These are phyloP conservation scores for Sporisorium graminicola DNA, from an alignment of 1,284 basidiomycete species.

Conservation along the genomic window DNA sequence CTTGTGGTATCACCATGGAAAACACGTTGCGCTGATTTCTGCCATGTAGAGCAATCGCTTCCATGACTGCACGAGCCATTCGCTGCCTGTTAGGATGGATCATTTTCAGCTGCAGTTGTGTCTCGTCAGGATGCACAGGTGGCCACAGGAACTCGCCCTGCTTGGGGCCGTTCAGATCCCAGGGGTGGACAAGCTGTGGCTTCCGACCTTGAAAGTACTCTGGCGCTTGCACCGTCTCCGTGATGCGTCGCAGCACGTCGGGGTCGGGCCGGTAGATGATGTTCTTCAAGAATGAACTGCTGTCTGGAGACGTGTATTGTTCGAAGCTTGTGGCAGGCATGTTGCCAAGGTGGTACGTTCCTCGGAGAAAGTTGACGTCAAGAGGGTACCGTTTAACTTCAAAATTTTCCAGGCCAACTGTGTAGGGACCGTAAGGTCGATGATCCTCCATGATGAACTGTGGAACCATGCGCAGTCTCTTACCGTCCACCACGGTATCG, in stretches of 20 bases:
- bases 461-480: no score
- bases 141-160: conserved; percentile 19
- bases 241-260: neutral
- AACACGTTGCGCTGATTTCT: neutral
- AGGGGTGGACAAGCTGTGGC: neutral
- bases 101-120: neutral
- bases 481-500: no score
- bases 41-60: neutral
- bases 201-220: neutral
- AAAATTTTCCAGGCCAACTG: neutral
- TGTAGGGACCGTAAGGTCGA: neutral
- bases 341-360: neutral
- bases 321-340: neutral
- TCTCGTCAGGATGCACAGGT: neutral
- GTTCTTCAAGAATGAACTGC: accelerated
- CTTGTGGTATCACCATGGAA: neutral
- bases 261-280: conserved; percentile 13
- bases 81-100: no score
- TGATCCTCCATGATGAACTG: neutral
- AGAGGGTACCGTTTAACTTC: conserved; percentile 7
- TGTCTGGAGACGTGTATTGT: neutral
- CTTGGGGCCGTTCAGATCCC: neutral
- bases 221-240: neutral
- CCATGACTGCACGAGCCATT: neutral
- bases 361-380: neutral